These are phyloP conservation scores for Tetrahymena malaccensis DNA, from an alignment of 73 alveolate genomes.

Conservation along the genomic window DNA sequence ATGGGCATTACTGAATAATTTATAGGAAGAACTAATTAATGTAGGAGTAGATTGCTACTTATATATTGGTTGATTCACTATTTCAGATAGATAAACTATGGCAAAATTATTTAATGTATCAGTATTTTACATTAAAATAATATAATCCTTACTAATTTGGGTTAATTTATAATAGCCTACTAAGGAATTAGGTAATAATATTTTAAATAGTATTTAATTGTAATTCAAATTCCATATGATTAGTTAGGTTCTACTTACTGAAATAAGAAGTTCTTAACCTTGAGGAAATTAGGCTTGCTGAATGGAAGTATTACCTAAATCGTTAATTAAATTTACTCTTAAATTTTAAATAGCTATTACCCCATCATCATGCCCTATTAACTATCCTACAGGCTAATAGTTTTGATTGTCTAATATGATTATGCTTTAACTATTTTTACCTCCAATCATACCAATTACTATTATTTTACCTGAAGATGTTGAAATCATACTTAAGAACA, in stretches of 20 bases:
- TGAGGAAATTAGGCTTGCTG: not conserved
- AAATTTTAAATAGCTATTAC: not conserved
- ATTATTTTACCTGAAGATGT: not conserved
- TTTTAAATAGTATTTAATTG: not conserved
- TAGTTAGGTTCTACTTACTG: not conserved
- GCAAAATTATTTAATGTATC: not conserved
- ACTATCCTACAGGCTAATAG: not conserved
- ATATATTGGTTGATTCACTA: not conserved
- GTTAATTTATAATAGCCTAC: not conserved
- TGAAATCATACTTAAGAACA: not conserved
- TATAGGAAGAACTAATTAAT: not conserved
- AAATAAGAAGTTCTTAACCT: not conserved
- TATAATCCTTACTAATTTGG: not conserved
- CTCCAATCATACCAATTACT: not conserved
- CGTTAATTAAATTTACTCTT: not conserved
- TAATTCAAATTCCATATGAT: not conserved
- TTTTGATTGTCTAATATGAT: not conserved
- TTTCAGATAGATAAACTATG: not conserved
- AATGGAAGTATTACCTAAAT: not conserved
- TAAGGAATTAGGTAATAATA: not conserved
- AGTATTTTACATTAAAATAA: not conserved
- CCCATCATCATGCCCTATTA: not conserved
- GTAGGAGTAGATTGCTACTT: not conserved
- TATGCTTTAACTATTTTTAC: not conserved
- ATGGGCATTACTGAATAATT: not conserved